phyloP scores from a whole-genome alignment of 2,329 filamentous ascomycete species.

The Acephala macrosclerotiorum region DNA sequence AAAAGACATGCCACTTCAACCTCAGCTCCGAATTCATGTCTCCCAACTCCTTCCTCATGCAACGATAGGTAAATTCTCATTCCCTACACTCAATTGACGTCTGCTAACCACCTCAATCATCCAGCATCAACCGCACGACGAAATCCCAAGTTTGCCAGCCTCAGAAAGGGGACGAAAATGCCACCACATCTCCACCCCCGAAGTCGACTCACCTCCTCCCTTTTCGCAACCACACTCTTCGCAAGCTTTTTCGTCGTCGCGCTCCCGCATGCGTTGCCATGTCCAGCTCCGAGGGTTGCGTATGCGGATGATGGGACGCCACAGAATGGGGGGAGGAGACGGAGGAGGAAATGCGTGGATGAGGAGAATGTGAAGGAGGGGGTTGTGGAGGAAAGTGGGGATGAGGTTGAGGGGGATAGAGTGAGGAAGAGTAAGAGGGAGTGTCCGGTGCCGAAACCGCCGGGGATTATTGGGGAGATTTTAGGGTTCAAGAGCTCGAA shows the following conservation, averaged over 20 bases:
- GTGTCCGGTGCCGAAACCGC: conserved; percentile 92
- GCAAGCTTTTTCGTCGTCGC: conserved; percentile 92
- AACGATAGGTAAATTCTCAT: conserved; percentile 26
- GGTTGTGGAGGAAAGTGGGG: conserved; percentile 26
- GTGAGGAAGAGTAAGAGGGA: conserved; percentile 65
- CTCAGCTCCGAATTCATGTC: conserved; percentile 17
- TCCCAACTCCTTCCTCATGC: conserved; percentile 17
- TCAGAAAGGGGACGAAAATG: conserved; percentile 57
- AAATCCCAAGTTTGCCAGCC: not conserved
- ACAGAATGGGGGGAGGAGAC: conserved; percentile 45
- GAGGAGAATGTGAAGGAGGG: conserved; percentile 30
- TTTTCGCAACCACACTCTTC: conserved; percentile 92
- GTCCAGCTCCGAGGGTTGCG: conserved; percentile 79
- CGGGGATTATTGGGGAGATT: conserved; percentile 78
- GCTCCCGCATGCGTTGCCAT: conserved; percentile 89
- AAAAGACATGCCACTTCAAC: conserved; percentile 24
- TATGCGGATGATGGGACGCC: conserved; percentile 68
- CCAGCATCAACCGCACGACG: conserved; percentile 28
- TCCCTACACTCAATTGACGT: conserved; percentile 16
- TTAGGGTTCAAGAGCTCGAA: conserved; percentile 49
- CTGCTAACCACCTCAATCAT: conserved; percentile 8
- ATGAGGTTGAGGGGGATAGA: conserved; percentile 46
- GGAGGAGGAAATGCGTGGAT: conserved; percentile 50
- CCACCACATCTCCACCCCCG: conserved; percentile 88
- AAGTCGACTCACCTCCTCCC: conserved; percentile 89